Percentiles rank a stretch among this genome's conserved stretches.
phyloP scores from a whole-genome alignment of 352 stramenopile genomes.

The Globisporangium irregulare region DNA sequence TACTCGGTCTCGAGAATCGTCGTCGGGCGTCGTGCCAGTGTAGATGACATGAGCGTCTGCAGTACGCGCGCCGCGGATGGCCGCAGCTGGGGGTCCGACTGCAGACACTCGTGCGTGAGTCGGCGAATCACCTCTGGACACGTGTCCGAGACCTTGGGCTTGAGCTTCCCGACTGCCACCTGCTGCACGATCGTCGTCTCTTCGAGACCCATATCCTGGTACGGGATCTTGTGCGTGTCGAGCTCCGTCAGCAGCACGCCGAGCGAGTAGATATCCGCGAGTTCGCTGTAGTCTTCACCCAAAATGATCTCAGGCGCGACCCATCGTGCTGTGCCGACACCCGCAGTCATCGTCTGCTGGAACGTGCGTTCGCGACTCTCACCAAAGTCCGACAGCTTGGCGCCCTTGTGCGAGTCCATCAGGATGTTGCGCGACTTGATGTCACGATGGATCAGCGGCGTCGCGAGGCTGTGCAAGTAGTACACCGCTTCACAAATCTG shows the following conservation, averaged over 20 bases:
- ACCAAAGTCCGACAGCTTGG: conserved; percentile 75
- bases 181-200: conserved; percentile 82
- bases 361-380: conserved; percentile 74
- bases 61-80: conserved; percentile 68
- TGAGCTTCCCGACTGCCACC: conserved; percentile 73
- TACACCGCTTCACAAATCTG: conserved; percentile 83
- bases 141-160: conserved; percentile 68
- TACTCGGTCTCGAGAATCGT: conserved; percentile 44
- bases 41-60: conserved; percentile 67
- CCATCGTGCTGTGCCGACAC: conserved; percentile 71
- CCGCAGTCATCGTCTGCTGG: conserved; percentile 71
- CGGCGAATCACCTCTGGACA: conserved; percentile 79
- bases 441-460: conserved; percentile 89
- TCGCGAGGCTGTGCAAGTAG: conserved; percentile 85
- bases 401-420: conserved; percentile 67
- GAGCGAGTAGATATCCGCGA: conserved; percentile 74
- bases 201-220: conserved; percentile 56
- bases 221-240: conserved; percentile 74
- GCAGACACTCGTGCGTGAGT: conserved; percentile 75
- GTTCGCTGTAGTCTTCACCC: conserved; percentile 69
- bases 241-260: conserved; percentile 68
- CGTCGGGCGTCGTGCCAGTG: conserved; percentile 47
- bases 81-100: conserved; percentile 70
- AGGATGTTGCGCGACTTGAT: conserved; percentile 92
- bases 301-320: conserved; percentile 78